A percentile compares a stretch with the other conserved stretches of the same genome.
Conservation (phyloP, 1,139 yeast species). For the Ashbya aceris region DNA sequence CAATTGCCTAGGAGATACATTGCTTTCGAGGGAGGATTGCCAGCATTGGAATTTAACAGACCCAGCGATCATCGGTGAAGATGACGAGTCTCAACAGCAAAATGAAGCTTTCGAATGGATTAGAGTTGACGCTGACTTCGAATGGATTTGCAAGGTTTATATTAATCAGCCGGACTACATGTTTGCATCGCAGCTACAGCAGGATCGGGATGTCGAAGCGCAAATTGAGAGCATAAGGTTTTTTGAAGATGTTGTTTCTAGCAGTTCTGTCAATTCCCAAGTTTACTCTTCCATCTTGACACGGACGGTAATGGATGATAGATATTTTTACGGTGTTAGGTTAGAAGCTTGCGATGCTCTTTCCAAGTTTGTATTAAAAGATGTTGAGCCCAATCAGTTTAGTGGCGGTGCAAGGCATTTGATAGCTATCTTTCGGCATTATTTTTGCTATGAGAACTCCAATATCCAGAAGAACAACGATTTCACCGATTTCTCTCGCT, state of each 20-base stretch:
- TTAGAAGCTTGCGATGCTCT: slow-evolving; percentile 79
- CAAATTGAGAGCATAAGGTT: slow-evolving; percentile 76
- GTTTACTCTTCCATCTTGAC: slow-evolving; percentile 71
- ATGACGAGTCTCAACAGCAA: slow-evolving; percentile 25
- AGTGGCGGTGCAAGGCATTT: slow-evolving; percentile 59
- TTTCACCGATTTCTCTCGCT: slow-evolving; percentile 56
- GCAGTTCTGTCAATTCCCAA: slow-evolving; percentile 42
- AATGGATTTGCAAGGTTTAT: slow-evolving; percentile 81
- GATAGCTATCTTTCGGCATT: slow-evolving; percentile 53
- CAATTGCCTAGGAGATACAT: slow-evolving; percentile 72
- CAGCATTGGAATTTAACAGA: slow-evolving; percentile 68
- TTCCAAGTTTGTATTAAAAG: slow-evolving; percentile 53
- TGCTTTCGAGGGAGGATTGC: slow-evolving; percentile 51
- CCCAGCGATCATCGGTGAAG: slow-evolving; percentile 46
- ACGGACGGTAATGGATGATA: slow-evolving; percentile 70
- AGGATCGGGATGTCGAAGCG: slow-evolving; percentile 94
- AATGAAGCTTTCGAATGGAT: slow-evolving; percentile 97
- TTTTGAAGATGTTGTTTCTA: slow-evolving; percentile 41
- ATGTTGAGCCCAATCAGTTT: slow-evolving; percentile 49
- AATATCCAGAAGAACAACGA: slow-evolving; percentile 71
- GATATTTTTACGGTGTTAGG: slow-evolving; percentile 86
- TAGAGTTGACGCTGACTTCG: slow-evolving; percentile 91
- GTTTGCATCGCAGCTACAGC: slow-evolving; percentile 88
- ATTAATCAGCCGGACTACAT: slow-evolving; percentile 90
- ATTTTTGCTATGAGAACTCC: slow-evolving; percentile 65